Base-by-base conservation (phyloP, 306 rosid genomes). In the Rosa rugosa region DNA sequence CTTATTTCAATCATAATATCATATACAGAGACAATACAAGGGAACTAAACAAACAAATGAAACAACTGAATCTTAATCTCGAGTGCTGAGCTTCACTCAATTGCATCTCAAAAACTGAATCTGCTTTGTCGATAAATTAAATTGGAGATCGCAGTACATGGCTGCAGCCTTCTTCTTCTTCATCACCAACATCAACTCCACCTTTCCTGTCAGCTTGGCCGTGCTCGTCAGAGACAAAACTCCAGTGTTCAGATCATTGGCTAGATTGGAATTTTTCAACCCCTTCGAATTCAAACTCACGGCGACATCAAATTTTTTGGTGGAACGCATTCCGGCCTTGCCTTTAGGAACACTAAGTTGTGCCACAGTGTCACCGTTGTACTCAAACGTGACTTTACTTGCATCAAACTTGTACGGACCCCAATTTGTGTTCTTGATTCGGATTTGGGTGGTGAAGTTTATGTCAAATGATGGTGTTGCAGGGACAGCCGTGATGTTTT, bases 351-450 rank as follows among this genome's bases (percentile, higher is more conserved):
- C 11, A 6, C 31, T 17, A 5, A 75, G 40, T 62, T 44, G 45
- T 16, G 71, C 79, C 23, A 75, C n/a, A 5, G 71, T 45, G 44
- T 11, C 12, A 3, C 22, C 71, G 5, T 6, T 5, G 60, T 27
- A 45, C 18, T 2, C 1, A 36, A 75, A 62, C 40, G 8, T n/a
- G 8, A 12, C 50, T 1, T 18, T 53, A 66, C 75, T 44, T 23
- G 49, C 67, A 16, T 80, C 75, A 51, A 65, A 80, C 69, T 80
- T 80, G 62, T 74, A 80, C 3, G 69, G 83, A 5, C 83, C 83
- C 34, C 75, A 53, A 14, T 80, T 80, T 0, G 75, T 65, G 79
- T 80, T 80, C 69, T 74, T 73, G 36, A 80, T 5, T 31, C 60
- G 44, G 62, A 75, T 27, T 62, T 75, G 79, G 13, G 79, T 75